Conservation (phyloP, 1,284 basidiomycete species). For the Stereum hirsutum region DNA sequence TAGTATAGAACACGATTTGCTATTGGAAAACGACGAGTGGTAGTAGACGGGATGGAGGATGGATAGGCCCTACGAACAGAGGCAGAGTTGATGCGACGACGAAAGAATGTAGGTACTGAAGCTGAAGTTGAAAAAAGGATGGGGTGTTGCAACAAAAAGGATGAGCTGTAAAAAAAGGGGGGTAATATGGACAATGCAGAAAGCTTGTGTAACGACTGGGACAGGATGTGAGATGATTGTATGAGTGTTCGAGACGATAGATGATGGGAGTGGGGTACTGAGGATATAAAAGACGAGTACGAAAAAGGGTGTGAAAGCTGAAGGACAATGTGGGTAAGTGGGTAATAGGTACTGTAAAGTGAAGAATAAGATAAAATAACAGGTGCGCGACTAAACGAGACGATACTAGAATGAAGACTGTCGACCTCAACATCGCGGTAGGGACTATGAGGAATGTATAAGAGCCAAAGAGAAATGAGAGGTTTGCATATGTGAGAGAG, state of each 20-base stretch:
- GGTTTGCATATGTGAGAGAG: constrained; percentile 13
- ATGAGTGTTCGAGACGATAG: constrained; percentile 22
- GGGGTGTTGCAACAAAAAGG: constrained; percentile 42
- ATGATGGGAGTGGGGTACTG: no score
- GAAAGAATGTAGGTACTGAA: neutral
- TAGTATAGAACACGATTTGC: no score
- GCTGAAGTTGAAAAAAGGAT: constrained; percentile 18
- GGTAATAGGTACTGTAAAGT: constrained; percentile 47
- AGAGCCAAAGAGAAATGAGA: constrained; percentile 9
- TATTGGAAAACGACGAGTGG: no score
- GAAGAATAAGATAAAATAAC: constrained; percentile 64
- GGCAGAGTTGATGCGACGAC: no score
- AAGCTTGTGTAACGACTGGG: constrained; percentile 20
- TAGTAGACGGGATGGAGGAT: no score
- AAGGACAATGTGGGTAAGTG: no score
- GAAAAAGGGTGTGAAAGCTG: no score
- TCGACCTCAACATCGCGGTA: constrained; percentile 38
- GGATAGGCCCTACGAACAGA: no score
- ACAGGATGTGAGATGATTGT: constrained; percentile 16
- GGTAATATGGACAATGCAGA: constrained; percentile 22
- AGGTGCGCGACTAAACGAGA: constrained; percentile 15
- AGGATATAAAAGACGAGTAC: no score
- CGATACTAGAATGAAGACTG: constrained; percentile 20
- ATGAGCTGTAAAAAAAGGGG: constrained; percentile 26
- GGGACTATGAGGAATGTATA: constrained; percentile 21